These are phyloP conservation scores for Phlyctochytrium bullatum DNA, from an alignment of 192 early-diverging fungal species.

Conservation along the genomic window DNA sequence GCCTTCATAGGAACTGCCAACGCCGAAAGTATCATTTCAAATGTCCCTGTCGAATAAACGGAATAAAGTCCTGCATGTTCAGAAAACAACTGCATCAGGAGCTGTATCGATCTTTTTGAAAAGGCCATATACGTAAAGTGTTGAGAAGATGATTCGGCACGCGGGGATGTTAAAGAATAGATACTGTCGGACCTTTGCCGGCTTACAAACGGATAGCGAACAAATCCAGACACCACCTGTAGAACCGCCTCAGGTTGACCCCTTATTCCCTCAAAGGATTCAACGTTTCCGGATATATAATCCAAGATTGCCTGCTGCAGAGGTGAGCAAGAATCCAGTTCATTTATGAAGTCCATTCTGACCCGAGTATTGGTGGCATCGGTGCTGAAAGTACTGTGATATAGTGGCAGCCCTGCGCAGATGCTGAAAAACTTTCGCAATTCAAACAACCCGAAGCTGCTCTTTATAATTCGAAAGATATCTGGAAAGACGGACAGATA, in stretches of 20 bases:
- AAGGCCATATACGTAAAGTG: conserved; percentile 74
- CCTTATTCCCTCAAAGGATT: conserved; percentile 26
- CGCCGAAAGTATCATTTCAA: conserved; percentile 40
- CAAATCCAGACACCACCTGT: conserved; percentile 30
- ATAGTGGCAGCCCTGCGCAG: conserved; percentile 56
- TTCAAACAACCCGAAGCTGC: conserved; percentile 55
- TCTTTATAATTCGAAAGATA: conserved; percentile 55
- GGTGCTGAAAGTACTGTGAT: conserved; percentile 56
- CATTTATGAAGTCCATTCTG: conserved; percentile 40
- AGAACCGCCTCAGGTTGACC: conserved; percentile 27
- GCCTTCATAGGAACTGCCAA: conserved; percentile 71
- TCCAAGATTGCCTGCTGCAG: conserved; percentile 71
- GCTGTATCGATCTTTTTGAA: conserved; percentile 58
- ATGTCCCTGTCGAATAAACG: conserved; percentile 44
- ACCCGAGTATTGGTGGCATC: conserved; percentile 37
- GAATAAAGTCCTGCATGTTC: conserved; percentile 41
- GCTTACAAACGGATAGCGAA: conserved; percentile 32
- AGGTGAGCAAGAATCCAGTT: conserved; percentile 58
- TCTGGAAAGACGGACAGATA: conserved; percentile 62
- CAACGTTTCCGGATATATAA: conserved; percentile 37
- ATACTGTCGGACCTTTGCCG: not conserved
- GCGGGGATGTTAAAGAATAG: conserved; percentile 12
- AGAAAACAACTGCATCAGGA: conserved; percentile 56
- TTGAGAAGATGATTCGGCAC: conserved; percentile 13
- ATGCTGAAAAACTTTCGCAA: conserved; percentile 48